Percentiles rank a stretch among this genome's conserved stretches.
Conservation (phyloP, 805 yeast genomes). For the Ogataea henricii region DNA sequence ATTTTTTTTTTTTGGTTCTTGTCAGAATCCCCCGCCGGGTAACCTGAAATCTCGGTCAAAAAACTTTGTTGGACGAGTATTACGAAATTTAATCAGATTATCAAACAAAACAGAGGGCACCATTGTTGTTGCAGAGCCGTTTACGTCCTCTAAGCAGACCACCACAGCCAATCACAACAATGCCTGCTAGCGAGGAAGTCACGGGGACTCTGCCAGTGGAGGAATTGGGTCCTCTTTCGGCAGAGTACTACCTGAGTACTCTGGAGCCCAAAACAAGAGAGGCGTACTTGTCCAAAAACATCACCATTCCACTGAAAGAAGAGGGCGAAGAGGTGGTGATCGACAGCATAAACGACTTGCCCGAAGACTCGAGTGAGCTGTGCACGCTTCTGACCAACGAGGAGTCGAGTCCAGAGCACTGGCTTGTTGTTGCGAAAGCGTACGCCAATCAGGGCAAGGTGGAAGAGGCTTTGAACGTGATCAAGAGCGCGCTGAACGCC, state of each 20-base stretch:
- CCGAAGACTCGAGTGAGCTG: conserved; percentile 87
- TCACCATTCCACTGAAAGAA: conserved; percentile 66
- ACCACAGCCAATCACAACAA: conserved; percentile 3
- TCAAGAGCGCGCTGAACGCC: conserved; percentile 57
- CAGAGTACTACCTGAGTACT: conserved; percentile 28
- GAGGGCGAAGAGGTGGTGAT: conserved; percentile 85
- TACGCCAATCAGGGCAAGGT: conserved; percentile 64
- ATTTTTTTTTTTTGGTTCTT: background rate
- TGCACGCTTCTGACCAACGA: conserved; percentile 79
- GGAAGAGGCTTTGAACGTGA: conserved; percentile 64
- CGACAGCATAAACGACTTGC: conserved; percentile 77
- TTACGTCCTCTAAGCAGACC: background rate
- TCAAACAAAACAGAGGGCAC: background rate
- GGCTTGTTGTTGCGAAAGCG: conserved; percentile 84
- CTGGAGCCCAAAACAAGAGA: conserved; percentile 27
- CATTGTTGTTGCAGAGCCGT: background rate
- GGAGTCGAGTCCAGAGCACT: conserved; percentile 69
- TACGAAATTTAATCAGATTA: background rate
- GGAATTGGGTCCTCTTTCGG: conserved; percentile 27
- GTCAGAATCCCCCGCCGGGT: conserved; percentile 4
- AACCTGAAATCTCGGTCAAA: conserved; percentile 3
- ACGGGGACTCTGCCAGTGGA: conserved; percentile 7
- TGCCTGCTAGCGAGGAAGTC: conserved; percentile 17
- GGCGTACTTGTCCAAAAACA: conserved; percentile 26
- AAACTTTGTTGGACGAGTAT: conserved; percentile 7